Conservation (phyloP, 2,329 filamentous ascomycete species). For the Curvularia lunata region DNA sequence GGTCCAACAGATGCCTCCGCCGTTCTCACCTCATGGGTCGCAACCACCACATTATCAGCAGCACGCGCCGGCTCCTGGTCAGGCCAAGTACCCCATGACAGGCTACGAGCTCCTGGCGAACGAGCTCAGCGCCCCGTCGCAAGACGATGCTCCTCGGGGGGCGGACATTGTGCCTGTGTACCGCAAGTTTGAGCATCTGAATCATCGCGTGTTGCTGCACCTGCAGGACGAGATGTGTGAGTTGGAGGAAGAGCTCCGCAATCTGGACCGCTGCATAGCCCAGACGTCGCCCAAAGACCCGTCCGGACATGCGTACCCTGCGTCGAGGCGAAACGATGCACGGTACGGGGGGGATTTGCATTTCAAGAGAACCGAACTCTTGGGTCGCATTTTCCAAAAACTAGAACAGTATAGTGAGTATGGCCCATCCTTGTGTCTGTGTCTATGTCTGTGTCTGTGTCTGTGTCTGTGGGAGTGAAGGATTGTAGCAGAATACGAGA, state of each 20-base stretch:
- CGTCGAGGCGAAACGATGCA: conserved; percentile 65
- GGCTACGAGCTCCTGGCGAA: conserved; percentile 50
- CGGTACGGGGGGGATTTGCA: conserved; percentile 64
- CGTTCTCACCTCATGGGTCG: conserved; percentile 27
- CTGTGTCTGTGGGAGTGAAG: too few species aligned
- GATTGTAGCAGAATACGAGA: not conserved
- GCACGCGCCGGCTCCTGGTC: conserved; percentile 29
- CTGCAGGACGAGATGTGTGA: conserved; percentile 85
- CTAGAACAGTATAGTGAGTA: conserved; percentile 69
- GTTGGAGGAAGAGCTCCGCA: conserved; percentile 77
- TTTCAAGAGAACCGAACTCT: conserved; percentile 64
- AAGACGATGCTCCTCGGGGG: conserved; percentile 15
- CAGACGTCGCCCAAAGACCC: conserved; percentile 43
- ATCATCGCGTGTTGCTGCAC: conserved; percentile 81
- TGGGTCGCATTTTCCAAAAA: conserved; percentile 70
- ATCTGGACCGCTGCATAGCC: conserved; percentile 67
- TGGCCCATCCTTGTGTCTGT: not conserved
- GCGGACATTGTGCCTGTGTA: conserved; percentile 67
- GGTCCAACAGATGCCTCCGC: conserved; percentile 25
- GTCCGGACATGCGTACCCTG: conserved; percentile 53
- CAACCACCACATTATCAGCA: conserved; percentile 35
- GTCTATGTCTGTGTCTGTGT: too few species aligned
- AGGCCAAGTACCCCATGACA: conserved; percentile 38
- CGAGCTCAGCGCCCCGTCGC: conserved; percentile 41
- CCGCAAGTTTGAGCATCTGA: conserved; percentile 79